These are phyloP conservation scores for Antitrichia curtipendula DNA, from an alignment of 225 moss, liverwort and hornwort genomes.

Conservation along the genomic window DNA sequence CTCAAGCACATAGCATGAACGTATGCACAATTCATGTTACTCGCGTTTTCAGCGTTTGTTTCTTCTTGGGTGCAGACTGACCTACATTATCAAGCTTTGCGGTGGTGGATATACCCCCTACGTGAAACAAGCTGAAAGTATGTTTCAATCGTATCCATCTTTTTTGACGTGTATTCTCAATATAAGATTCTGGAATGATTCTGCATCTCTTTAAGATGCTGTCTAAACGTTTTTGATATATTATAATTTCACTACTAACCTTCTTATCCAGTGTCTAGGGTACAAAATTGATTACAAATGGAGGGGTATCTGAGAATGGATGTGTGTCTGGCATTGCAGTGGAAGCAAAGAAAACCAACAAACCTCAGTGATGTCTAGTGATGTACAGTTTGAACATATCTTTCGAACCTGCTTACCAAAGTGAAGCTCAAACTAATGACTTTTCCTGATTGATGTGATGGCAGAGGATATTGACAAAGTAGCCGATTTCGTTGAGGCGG, in stretches of 20 bases:
- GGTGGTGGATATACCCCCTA: conserved; percentile 14
- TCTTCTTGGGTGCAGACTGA: conserved; percentile 11
- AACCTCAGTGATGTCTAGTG: neutral
- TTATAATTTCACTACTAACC: neutral
- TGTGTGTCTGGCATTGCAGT: neutral
- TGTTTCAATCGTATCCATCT: neutral
- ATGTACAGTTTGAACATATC: neutral
- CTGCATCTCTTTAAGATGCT: neutral
- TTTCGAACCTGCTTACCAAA: neutral
- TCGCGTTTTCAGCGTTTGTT: neutral
- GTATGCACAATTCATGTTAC: neutral
- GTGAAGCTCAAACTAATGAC: neutral
- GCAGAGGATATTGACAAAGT: conserved; percentile 37
- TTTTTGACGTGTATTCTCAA: neutral
- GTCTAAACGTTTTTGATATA: neutral
- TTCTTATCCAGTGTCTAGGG: neutral
- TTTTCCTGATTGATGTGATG: neutral
- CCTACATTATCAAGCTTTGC: conserved; percentile 27
- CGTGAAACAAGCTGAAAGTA: conserved; percentile 35
- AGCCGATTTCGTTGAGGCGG: conserved; percentile 15
- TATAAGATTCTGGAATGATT: neutral
- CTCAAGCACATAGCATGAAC: neutral
- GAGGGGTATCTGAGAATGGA: neutral
- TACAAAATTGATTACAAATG: neutral
- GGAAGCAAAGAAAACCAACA: neutral